Conservation (phyloP, 2,329 filamentous ascomycete species). For the Aureobasidium vineae region DNA sequence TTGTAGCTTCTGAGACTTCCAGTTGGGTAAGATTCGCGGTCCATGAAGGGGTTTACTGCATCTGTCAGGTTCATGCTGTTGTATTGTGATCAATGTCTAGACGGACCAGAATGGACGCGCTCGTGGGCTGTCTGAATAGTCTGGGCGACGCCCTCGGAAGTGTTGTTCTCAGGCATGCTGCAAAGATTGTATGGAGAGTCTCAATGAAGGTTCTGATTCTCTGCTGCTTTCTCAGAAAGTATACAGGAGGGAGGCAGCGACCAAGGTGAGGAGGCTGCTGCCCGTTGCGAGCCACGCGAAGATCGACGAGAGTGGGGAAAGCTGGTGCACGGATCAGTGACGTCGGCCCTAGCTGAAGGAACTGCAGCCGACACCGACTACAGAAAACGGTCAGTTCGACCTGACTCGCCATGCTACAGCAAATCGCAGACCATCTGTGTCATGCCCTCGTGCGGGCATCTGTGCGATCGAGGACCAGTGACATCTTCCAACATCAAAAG, state of each 20-base stretch:
- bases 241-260: background rate
- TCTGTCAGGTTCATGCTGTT: background rate
- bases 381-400: background rate
- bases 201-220: background rate
- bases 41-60: conserved; percentile 72
- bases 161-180: conserved; percentile 22
- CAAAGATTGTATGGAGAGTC: background rate
- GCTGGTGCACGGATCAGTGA: background rate
- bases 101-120: conserved; percentile 23
- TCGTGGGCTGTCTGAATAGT: conserved; percentile 6
- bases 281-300: conserved; percentile 15
- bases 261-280: conserved; percentile 11
- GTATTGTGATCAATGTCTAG: background rate
- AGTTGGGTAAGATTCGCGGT: conserved; percentile 63
- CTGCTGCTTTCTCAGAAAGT: background rate
- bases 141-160: conserved; percentile 16
- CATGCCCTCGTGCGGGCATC: background rate
- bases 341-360: background rate
- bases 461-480: background rate
- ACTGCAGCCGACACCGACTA: background rate
- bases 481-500: background rate
- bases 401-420: background rate
- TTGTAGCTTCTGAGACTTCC: conserved; percentile 70
- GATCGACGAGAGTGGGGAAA: conserved; percentile 18
- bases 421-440: background rate